phyloP scores from a whole-genome alignment of 2,329 filamentous ascomycete species.

The Thelonectria olida region DNA sequence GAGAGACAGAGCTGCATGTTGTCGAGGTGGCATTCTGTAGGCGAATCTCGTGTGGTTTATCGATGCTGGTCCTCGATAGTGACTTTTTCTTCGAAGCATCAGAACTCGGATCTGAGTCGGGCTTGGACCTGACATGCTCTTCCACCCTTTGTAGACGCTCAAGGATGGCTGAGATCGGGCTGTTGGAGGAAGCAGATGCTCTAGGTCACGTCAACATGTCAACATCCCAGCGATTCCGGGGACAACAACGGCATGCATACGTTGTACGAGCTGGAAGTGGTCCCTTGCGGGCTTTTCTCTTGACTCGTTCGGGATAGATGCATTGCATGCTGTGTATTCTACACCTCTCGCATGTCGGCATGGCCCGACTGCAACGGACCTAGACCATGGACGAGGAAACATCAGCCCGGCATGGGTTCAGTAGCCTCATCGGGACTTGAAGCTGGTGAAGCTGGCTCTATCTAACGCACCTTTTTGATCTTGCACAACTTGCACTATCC shows the following conservation, averaged over 20 bases:
- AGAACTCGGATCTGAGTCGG: neutral
- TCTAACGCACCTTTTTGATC: constrained; percentile 6
- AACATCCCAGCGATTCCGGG: neutral
- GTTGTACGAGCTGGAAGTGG: constrained; percentile 25
- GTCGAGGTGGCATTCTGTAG: neutral
- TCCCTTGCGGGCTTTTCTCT: constrained; percentile 34
- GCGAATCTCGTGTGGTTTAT: neutral
- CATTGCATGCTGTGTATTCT: constrained; percentile 38
- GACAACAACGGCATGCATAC: constrained; percentile 19
- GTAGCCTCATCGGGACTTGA: no score
- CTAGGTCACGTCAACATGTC: constrained; percentile 10
- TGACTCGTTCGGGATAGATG: constrained; percentile 39
- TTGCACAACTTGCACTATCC: constrained; percentile 10
- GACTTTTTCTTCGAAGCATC: neutral
- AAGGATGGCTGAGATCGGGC: constrained; percentile 40
- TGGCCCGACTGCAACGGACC: constrained; percentile 43
- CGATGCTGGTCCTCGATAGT: neutral
- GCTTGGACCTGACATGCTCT: constrained; percentile 20
- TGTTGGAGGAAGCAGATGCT: constrained; percentile 10
- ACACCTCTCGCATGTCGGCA: constrained; percentile 42
- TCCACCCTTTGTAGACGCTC: constrained; percentile 43
- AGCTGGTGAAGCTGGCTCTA: no score
- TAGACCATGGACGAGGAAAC: neutral
- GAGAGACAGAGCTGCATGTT: constrained; percentile 11
- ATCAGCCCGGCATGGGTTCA: neutral